Conservation (phyloP, 1,284 basidiomycete genomes). For the Naganishia liquefaciens region DNA sequence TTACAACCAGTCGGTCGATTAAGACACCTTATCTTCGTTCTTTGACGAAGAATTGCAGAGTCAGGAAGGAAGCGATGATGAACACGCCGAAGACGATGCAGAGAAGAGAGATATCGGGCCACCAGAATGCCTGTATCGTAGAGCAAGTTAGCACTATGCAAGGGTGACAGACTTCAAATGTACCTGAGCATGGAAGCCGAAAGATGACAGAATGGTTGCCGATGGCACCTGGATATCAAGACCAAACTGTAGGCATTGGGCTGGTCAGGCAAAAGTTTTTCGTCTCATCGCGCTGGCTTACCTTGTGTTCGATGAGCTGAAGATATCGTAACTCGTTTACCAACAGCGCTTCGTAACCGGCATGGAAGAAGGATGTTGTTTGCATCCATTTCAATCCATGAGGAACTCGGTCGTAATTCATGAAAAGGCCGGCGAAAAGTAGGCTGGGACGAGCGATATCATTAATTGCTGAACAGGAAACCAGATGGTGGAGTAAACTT, state of each 20-base stretch:
- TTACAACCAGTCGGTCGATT: neutral
- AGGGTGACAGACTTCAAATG: slow-evolving; percentile 35
- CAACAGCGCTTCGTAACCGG: slow-evolving; percentile 92
- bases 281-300: slow-evolving; percentile 42
- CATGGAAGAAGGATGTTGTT: slow-evolving; percentile 94
- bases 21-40: slow-evolving; percentile 67
- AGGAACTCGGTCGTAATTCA: slow-evolving; percentile 85
- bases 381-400: slow-evolving; percentile 78
- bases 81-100: slow-evolving; percentile 79
- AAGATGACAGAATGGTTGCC: slow-evolving; percentile 86
- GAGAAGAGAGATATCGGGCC: slow-evolving; percentile 82
- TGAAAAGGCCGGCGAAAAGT: slow-evolving; percentile 89
- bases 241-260: slow-evolving; percentile 65
- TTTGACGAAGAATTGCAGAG: slow-evolving; percentile 82
- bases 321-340: slow-evolving; percentile 94
- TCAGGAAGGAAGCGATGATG: slow-evolving; percentile 71
- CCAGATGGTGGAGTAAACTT: slow-evolving; percentile 49
- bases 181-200: slow-evolving; percentile 81
- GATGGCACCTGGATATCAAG: slow-evolving; percentile 87
- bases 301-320: slow-evolving; percentile 85
- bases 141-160: no score
- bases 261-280: no score
- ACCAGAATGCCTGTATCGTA: slow-evolving; percentile 79
- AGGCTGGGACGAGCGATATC: slow-evolving; percentile 60
- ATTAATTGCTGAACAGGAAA: neutral